phyloP scores from a whole-genome alignment of 768 basidiomycete species.

The Rhizopogon vesiculosus region DNA sequence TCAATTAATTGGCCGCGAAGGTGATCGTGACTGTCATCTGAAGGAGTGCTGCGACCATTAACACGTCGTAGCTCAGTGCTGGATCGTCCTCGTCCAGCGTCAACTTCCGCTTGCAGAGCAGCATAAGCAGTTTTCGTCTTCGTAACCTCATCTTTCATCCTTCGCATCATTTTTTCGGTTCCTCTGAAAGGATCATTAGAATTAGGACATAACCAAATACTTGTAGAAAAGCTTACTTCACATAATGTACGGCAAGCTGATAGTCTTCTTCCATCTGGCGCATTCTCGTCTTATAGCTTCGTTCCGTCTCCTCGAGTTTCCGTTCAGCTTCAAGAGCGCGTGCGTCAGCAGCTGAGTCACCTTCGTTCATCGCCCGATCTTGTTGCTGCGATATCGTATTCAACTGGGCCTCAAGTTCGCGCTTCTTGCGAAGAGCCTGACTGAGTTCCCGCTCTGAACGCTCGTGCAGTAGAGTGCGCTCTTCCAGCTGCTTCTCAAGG shows the following conservation, averaged over 20 bases:
- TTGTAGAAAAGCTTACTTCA: conserved; percentile 63
- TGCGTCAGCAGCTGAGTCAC: conserved; percentile 32
- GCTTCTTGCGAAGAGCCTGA: conserved; percentile 57
- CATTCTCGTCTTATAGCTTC: conserved; percentile 72
- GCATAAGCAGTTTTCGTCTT: conserved; percentile 85
- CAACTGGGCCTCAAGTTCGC: conserved; percentile 71
- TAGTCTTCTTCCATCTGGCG: conserved; percentile 94
- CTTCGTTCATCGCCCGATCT: conserved; percentile 48
- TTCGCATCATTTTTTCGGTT: conserved; percentile 96
- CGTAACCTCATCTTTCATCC: conserved; percentile 91
- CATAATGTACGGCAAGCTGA: conserved; percentile 93
- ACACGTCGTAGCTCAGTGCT: conserved; percentile 44
- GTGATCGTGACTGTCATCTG: conserved; percentile 63
- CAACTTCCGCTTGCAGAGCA: conserved; percentile 80
- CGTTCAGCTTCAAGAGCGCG: conserved; percentile 68
- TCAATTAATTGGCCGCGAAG: conserved; percentile 72
- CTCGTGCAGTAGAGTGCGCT: conserved; percentile 69
- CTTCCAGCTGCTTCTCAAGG: conserved; percentile 73
- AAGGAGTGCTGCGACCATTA: conserved; percentile 79
- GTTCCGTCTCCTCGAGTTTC: conserved; percentile 75
- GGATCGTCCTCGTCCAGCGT: conserved; percentile 58
- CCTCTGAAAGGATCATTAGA: conserved; percentile 47
- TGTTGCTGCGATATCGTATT: conserved; percentile 60
- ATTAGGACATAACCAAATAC: conserved; percentile 10
- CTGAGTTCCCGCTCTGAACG: conserved; percentile 73